Percentiles rank a stretch among this genome's conserved stretches.
These are phyloP conservation scores for Linnemannia exigua DNA, from an alignment of 192 early-diverging fungal species.

Conservation along the genomic window DNA sequence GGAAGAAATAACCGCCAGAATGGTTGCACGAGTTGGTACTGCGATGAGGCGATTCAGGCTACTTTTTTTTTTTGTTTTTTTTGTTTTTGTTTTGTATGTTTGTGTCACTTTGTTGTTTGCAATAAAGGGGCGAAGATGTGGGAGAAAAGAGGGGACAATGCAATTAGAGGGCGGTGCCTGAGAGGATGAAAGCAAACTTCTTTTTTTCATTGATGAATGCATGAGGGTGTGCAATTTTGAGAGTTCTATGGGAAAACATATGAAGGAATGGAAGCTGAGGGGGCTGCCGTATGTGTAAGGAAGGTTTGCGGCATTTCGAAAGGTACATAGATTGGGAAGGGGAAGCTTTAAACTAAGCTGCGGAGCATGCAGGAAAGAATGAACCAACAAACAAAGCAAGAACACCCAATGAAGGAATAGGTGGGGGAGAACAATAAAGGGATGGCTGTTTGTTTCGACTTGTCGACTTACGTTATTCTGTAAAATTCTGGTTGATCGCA, in stretches of 20 bases:
- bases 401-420: background rate
- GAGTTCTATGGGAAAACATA: background rate
- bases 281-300: background rate
- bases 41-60: background rate
- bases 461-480: no score
- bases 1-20: background rate
- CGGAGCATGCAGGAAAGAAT: background rate
- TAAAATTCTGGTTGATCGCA: no score
- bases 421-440: background rate
- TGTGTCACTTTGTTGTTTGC: background rate
- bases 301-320: background rate
- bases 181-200: background rate
- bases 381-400: background rate
- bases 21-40: background rate
- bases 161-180: background rate
- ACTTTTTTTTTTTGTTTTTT: background rate
- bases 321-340: background rate
- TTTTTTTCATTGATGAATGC: background rate
- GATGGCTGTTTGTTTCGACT: no score
- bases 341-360: background rate
- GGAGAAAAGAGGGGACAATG: background rate
- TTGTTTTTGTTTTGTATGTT: background rate
- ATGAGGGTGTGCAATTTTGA: background rate
- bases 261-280: background rate
- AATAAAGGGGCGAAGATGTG: constrained; percentile 7